A percentile compares a stretch with the other conserved stretches of the same genome.
phyloP scores from a whole-genome alignment of 2,329 filamentous ascomycete species.

The Talaromyces marneffei region DNA sequence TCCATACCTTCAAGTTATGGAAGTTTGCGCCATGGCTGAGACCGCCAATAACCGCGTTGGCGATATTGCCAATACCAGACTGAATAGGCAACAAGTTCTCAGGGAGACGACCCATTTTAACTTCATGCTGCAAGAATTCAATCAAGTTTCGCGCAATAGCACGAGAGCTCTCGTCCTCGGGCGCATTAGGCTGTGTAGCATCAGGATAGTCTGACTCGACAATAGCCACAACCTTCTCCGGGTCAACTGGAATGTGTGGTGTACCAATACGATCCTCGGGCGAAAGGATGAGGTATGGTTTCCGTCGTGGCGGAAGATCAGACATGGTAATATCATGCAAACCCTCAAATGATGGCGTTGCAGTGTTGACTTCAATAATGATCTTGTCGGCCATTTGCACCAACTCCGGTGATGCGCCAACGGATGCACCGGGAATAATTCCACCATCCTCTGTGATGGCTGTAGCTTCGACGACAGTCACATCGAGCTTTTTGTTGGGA shows the following conservation, averaged over 20 bases:
- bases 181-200: constrained; percentile 65
- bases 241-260: constrained; percentile 74
- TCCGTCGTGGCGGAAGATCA: constrained; percentile 72
- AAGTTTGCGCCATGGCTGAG: constrained; percentile 73
- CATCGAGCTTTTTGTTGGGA: constrained; percentile 67
- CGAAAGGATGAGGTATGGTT: constrained; percentile 78
- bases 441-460: constrained; percentile 85
- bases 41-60: constrained; percentile 83
- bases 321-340: constrained; percentile 88
- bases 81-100: constrained; percentile 72
- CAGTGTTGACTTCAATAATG: constrained; percentile 87
- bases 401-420: constrained; percentile 78
- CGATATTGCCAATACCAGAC: constrained; percentile 87
- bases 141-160: constrained; percentile 75
- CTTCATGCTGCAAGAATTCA: constrained; percentile 81
- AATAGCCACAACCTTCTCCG: constrained; percentile 76
- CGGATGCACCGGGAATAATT: constrained; percentile 78
- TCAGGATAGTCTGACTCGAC: constrained; percentile 82
- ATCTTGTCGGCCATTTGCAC: constrained; percentile 89
- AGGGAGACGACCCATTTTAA: constrained; percentile 69
- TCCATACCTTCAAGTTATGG: constrained; percentile 85
- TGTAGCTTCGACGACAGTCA: constrained; percentile 77
- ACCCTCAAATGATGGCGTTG: constrained; percentile 76
- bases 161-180: constrained; percentile 66
- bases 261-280: constrained; percentile 83